A percentile compares a stretch with the other conserved stretches of the same genome.
Evolutionary conservation across 78 protist species (phyloP).

Genomic region (Dictyostelium purpureum): DNA sequence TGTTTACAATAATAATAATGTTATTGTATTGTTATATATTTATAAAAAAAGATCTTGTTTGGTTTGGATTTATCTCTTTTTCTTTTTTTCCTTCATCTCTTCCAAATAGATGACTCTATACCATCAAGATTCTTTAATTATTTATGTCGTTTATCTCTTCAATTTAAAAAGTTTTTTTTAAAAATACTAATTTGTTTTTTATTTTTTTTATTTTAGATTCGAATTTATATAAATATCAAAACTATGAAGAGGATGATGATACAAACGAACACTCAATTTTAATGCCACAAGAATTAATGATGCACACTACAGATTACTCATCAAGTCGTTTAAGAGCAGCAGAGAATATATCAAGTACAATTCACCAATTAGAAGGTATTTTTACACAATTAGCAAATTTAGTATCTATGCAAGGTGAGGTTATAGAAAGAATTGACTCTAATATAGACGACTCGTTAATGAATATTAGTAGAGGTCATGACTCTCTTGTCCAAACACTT

Average conservation of each 20-base stretch:
- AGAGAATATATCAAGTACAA: constrained; percentile 59
- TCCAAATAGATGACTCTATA: not conserved
- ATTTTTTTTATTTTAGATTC: constrained; percentile 4
- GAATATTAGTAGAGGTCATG: constrained; percentile 62
- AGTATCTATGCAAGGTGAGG: constrained; percentile 54
- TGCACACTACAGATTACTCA: constrained; percentile 49
- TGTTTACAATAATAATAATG: no score
- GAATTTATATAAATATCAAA: constrained; percentile 35
- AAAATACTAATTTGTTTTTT: not conserved
- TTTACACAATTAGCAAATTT: constrained; percentile 68
- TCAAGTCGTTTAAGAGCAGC: constrained; percentile 62
- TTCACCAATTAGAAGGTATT: constrained; percentile 65
- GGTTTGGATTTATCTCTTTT: not conserved
- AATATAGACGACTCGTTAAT: constrained; percentile 58
- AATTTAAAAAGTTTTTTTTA: not conserved
- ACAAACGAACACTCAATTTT: constrained; percentile 30
- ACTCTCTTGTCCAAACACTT: constrained; percentile 38
- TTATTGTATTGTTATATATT: not conserved
- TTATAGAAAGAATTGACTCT: constrained; percentile 67
- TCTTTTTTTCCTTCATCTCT: not conserved
- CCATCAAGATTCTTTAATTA: not conserved
- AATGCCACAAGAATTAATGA: constrained; percentile 48
- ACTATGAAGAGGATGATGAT: constrained; percentile 24
- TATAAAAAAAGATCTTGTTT: not conserved
- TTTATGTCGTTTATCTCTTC: not conserved